These are phyloP conservation scores for Hypoxylon rubiginosum DNA, from an alignment of 2,329 filamentous ascomycete genomes.

Conservation along the genomic window DNA sequence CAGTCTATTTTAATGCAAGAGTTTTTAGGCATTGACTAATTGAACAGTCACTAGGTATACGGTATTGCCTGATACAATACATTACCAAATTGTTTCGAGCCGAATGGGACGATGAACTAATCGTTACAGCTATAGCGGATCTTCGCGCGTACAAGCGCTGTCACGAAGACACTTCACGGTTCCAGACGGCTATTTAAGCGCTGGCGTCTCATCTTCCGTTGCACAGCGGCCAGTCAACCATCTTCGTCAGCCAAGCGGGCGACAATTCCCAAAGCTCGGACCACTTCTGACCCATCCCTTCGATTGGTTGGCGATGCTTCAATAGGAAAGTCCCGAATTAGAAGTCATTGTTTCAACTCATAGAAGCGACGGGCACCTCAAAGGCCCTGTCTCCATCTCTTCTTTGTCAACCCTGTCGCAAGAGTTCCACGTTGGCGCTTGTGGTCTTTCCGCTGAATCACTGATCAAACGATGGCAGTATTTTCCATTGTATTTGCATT, in stretches of 20 bases:
- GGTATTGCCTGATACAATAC: background rate
- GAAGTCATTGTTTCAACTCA: constrained; percentile 37
- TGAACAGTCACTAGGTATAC: background rate
- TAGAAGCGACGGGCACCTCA: constrained; percentile 20
- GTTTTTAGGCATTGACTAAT: background rate
- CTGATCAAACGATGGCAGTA: constrained; percentile 5
- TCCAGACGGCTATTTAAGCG: constrained; percentile 32
- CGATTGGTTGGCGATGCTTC: constrained; percentile 34
- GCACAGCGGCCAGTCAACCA: constrained; percentile 25
- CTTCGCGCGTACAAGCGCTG: constrained; percentile 34
- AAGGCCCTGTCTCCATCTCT: constrained; percentile 20
- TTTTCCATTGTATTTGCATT: constrained; percentile 29
- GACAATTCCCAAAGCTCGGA: constrained; percentile 30
- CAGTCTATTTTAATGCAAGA: background rate
- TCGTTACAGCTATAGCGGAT: constrained; percentile 18
- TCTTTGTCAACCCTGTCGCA: constrained; percentile 30
- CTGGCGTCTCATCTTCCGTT: constrained; percentile 26
- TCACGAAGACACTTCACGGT: constrained; percentile 12
- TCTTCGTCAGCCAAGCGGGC: constrained; percentile 12
- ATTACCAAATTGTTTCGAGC: constrained; percentile 20
- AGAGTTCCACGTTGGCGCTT: constrained; percentile 30
- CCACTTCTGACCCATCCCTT: constrained; percentile 18
- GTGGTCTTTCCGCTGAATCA: constrained; percentile 34
- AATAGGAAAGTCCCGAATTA: constrained; percentile 40
- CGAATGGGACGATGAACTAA: constrained; percentile 2